phyloP scores from a whole-genome alignment of 345 rosid species.

The Tarenaya hassleriana region DNA sequence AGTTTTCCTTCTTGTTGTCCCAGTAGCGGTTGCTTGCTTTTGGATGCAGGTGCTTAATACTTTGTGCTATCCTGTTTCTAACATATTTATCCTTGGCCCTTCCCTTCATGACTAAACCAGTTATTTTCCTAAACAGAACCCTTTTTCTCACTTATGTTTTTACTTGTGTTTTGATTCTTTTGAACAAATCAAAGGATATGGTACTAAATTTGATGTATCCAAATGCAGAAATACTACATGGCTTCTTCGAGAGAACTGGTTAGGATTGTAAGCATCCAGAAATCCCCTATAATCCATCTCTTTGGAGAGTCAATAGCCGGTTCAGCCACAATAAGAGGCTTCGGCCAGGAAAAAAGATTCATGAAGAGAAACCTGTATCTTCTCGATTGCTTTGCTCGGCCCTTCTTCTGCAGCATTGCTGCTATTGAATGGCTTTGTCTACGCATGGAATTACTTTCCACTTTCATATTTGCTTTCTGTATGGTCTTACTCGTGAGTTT shows the following conservation, averaged over 20 bases:
- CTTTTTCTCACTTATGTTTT: not conserved
- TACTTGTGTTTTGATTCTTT: not conserved
- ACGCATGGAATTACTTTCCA: conserved; percentile 96
- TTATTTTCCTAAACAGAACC: not conserved
- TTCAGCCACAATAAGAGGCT: conserved; percentile 98
- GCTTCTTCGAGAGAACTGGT: conserved; percentile 98
- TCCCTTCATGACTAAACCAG: no score
- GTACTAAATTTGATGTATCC: not conserved
- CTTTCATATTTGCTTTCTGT: conserved; percentile 94
- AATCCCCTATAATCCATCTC: conserved; percentile 92
- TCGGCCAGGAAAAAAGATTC: conserved; percentile 94
- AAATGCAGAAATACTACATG: conserved; percentile 96
- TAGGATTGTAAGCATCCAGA: conserved; percentile 97
- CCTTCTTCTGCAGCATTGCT: conserved; percentile 95
- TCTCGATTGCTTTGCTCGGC: conserved; percentile 97
- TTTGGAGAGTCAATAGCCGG: conserved; percentile 99
- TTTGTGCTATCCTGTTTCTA: not conserved
- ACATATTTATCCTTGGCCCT: not conserved
- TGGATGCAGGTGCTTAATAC: conserved; percentile 85
- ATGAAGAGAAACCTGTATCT: conserved; percentile 96
- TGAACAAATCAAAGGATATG: not conserved
- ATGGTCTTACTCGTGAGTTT: conserved; percentile 96
- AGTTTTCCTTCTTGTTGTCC: conserved; percentile 91
- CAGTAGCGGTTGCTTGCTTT: conserved; percentile 95
- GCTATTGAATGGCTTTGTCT: conserved; percentile 99